Evolutionary conservation across 1,284 basidiomycete genomes (phyloP).

Genomic region (Thelephora terrestris): DNA sequence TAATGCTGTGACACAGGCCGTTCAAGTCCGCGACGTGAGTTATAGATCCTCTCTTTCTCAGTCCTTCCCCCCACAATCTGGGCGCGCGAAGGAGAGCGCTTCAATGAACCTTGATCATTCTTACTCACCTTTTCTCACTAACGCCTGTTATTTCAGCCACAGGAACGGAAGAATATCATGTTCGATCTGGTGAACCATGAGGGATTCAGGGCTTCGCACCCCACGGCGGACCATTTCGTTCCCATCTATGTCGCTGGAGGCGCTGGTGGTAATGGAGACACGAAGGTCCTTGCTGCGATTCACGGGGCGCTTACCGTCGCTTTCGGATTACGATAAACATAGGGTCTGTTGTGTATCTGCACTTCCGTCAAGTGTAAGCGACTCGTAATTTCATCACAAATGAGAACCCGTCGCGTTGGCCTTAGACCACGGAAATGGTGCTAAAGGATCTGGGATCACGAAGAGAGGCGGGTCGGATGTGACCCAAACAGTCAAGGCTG

Average conservation of each 20-base stretch:
- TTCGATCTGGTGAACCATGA: constrained; percentile 41
- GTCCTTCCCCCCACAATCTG: not conserved
- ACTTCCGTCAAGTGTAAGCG: no score
- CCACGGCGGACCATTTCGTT: constrained; percentile 64
- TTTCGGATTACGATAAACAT: constrained; percentile 37
- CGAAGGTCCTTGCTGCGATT: constrained; percentile 38
- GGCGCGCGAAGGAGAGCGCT: no score
- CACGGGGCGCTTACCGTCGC: constrained; percentile 53
- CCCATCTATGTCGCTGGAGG: constrained; percentile 66
- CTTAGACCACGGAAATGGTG: no score
- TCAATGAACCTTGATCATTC: not conserved
- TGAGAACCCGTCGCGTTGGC: no score
- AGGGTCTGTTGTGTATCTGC: not conserved
- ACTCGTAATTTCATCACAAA: no score
- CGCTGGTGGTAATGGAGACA: constrained; percentile 49
- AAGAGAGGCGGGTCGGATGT: no score
- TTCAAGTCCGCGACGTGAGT: constrained; percentile 38
- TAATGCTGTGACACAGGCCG: constrained; percentile 46
- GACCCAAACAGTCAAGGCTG: no score
- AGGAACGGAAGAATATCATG: constrained; percentile 33
- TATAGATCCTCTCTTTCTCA: constrained; percentile 15
- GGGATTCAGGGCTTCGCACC: constrained; percentile 56
- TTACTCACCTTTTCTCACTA: constrained; percentile 1
- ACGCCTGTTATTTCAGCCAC: constrained; percentile 19
- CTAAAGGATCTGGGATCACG: no score